Evolutionary conservation across 108 stramenopile genomes (phyloP).

Genomic region (Bacterosira constricta): DNA sequence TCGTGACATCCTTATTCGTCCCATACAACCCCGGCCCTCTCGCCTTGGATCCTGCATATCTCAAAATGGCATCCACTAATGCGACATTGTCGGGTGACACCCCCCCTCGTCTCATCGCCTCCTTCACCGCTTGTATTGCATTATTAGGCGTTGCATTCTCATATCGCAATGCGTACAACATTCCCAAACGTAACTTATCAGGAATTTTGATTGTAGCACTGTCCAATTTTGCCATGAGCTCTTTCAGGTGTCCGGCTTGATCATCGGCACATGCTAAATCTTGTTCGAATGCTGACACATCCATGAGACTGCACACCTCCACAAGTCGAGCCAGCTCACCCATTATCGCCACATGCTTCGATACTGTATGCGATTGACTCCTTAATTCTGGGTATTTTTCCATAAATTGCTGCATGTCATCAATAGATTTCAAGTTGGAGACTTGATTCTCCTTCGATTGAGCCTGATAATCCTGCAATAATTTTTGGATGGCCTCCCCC

Average conservation of each 20-base stretch:
- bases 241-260: constrained; percentile 86
- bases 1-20: constrained; percentile 70
- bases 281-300: constrained; percentile 98
- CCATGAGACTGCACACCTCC: constrained; percentile 92
- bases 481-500: constrained; percentile 93
- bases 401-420: constrained; percentile 99
- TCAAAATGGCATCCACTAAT: constrained; percentile 90
- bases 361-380: constrained; percentile 83
- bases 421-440: constrained; percentile 86
- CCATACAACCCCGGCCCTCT: constrained; percentile 94
- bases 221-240: constrained; percentile 88
- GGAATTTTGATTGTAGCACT: constrained; percentile 79
- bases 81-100: constrained; percentile 89
- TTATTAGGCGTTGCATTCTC: constrained; percentile 83
- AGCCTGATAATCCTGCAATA: constrained; percentile 95
- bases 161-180: constrained; percentile 97
- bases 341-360: constrained; percentile 98
- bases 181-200: constrained; percentile 96
- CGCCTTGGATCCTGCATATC: constrained; percentile 79
- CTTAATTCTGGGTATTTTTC: constrained; percentile 96
- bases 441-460: constrained; percentile 76
- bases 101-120: constrained; percentile 88
- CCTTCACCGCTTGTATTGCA: constrained; percentile 70
- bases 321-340: constrained; percentile 95
- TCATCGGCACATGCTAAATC: constrained; percentile 96